These are phyloP conservation scores for Boletus calvinii DNA, from an alignment of 1,284 basidiomycete species.

Conservation along the genomic window DNA sequence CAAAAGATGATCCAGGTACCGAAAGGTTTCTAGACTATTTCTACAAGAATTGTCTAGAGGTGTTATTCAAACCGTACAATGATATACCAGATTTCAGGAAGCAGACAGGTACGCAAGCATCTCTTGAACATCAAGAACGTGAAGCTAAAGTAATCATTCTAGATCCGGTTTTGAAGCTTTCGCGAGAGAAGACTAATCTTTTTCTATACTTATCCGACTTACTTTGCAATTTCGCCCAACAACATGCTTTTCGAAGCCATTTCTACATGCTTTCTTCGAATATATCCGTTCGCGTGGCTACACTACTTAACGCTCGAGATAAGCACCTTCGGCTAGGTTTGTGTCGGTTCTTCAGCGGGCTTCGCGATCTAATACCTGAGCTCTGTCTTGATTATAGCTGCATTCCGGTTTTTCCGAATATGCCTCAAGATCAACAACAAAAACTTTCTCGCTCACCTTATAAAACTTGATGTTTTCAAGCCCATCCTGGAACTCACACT, in stretches of 20 bases:
- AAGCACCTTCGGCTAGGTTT: slow-evolving; percentile 89
- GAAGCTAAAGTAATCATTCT: slow-evolving; percentile 3
- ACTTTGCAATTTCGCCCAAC: slow-evolving; percentile 82
- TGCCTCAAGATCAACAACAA: slow-evolving; percentile 84
- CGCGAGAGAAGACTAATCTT: slow-evolving; percentile 74
- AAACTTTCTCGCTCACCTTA: slow-evolving; percentile 82
- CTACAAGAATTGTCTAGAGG: slow-evolving; percentile 76
- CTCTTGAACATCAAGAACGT: background rate
- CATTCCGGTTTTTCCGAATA: slow-evolving; percentile 88
- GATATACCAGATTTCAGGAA: slow-evolving; percentile 77
- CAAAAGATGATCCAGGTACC: slow-evolving; percentile 81
- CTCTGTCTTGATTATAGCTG: slow-evolving; percentile 49
- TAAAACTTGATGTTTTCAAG: slow-evolving; percentile 82
- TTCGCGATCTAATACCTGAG: slow-evolving; percentile 13
- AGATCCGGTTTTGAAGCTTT: slow-evolving; percentile 57
- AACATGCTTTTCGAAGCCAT: slow-evolving; percentile 89
- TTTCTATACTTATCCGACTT: slow-evolving; percentile 87
- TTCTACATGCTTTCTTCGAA: slow-evolving; percentile 85
- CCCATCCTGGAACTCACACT: slow-evolving; percentile 83
- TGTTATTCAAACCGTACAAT: slow-evolving; percentile 77
- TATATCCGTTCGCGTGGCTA: slow-evolving; percentile 70
- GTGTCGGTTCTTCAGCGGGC: slow-evolving; percentile 24
- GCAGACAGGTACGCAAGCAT: slow-evolving; percentile 48
- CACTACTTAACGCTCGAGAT: slow-evolving; percentile 80
- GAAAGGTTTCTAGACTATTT: slow-evolving; percentile 92